Conservation (phyloP, 2,329 filamentous ascomycete genomes). For the Alternaria sp. region DNA sequence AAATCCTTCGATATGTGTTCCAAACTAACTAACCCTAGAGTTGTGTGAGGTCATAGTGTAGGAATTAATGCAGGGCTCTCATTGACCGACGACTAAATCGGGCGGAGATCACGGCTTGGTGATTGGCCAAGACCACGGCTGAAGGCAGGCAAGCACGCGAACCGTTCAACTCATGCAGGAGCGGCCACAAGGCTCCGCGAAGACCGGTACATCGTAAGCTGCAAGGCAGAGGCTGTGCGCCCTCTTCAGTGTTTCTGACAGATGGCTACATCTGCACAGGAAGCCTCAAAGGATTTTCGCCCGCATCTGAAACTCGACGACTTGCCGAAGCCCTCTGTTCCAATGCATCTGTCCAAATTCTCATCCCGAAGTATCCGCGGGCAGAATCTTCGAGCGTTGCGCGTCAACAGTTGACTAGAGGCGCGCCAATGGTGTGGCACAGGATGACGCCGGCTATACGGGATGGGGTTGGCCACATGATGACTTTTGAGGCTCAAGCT, state of each 20-base stretch:
- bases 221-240: constrained; percentile 21
- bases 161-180: constrained; percentile 19
- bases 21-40: constrained; percentile 18
- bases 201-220: constrained; percentile 16
- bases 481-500: constrained; percentile 23
- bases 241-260: constrained; percentile 4
- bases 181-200: constrained; percentile 27
- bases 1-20: constrained; percentile 30
- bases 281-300: not conserved
- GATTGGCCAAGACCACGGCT: constrained; percentile 31
- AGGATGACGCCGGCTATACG: constrained; percentile 25
- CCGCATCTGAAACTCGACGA: not conserved
- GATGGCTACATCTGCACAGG: not conserved
- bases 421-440: constrained; percentile 23
- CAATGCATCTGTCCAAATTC: not conserved
- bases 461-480: constrained; percentile 27
- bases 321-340: not conserved
- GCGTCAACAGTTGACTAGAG: constrained; percentile 9
- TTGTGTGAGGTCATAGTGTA: constrained; percentile 37
- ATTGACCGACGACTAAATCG: constrained; percentile 36
- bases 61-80: constrained; percentile 31
- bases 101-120: constrained; percentile 22
- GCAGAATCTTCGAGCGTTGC: constrained; percentile 8
- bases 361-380: not conserved
- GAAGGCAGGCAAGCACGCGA: constrained; percentile 24